Conservation (phyloP, 2,329 filamentous ascomycete species). For the Phialemonium atrogriseum region DNA sequence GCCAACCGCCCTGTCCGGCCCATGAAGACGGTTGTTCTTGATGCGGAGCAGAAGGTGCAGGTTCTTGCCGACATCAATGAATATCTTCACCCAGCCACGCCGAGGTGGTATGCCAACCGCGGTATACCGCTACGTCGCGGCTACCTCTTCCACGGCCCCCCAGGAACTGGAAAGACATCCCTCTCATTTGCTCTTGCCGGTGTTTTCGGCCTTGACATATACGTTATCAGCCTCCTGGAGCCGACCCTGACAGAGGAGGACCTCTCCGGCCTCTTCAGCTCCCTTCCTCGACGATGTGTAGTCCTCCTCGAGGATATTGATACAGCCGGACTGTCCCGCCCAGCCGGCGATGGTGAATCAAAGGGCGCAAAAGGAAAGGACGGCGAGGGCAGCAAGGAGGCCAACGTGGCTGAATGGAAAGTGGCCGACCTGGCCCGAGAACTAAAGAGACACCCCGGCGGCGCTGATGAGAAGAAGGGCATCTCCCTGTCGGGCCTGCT, state of each 20-base stretch:
- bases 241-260: slow-evolving; percentile 54
- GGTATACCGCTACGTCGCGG: slow-evolving; percentile 71
- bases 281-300: slow-evolving; percentile 54
- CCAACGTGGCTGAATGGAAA: slow-evolving; percentile 11
- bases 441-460: slow-evolving; percentile 27
- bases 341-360: slow-evolving; percentile 13
- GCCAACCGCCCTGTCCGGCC: slow-evolving; percentile 58
- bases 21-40: slow-evolving; percentile 69
- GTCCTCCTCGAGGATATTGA: slow-evolving; percentile 65
- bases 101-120: slow-evolving; percentile 65
- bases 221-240: slow-evolving; percentile 53
- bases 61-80: slow-evolving; percentile 69
- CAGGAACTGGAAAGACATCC: slow-evolving; percentile 66
- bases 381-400: slow-evolving; percentile 11
- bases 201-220: slow-evolving; percentile 58
- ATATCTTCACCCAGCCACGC: slow-evolving; percentile 62
- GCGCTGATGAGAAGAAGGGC: slow-evolving; percentile 30
- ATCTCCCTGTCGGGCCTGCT: slow-evolving; percentile 73
- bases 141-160: slow-evolving; percentile 70
- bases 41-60: slow-evolving; percentile 54
- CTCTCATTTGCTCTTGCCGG: slow-evolving; percentile 59
- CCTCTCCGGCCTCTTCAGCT: slow-evolving; percentile 49
- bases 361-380: slow-evolving; percentile 26
- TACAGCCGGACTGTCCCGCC: slow-evolving; percentile 48
- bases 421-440: slow-evolving; percentile 34